These are phyloP conservation scores for Vigna unguiculata DNA, from an alignment of 306 rosid genomes.

Conservation along the genomic window DNA sequence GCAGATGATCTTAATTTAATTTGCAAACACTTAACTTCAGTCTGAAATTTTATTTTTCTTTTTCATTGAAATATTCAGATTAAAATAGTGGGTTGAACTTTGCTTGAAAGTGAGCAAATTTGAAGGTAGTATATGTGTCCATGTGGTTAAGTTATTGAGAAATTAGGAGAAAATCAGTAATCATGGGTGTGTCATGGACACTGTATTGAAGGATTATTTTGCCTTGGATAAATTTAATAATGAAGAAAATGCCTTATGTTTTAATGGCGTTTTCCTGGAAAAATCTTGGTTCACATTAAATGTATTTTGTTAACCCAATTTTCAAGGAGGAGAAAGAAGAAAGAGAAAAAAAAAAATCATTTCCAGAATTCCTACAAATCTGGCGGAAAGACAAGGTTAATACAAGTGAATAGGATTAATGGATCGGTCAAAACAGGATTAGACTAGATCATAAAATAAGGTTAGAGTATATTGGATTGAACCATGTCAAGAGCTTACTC, in stretches of 20 bases:
- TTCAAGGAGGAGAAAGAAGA: background rate
- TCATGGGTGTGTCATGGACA: background rate
- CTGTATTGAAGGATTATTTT: background rate
- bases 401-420: background rate
- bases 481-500: constrained; percentile 2
- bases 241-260: background rate
- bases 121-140: constrained; percentile 24
- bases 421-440: background rate
- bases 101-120: constrained; percentile 18
- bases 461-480: background rate
- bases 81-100: constrained; percentile 8
- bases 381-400: background rate
- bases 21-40: constrained; percentile 2
- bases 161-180: constrained; percentile 5
- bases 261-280: background rate
- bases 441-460: background rate
- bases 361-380: background rate
- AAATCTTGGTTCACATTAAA: background rate
- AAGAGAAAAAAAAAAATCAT: background rate
- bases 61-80: constrained; percentile 1
- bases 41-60: background rate
- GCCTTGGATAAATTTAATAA: background rate
- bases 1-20: constrained; percentile 20
- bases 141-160: background rate
- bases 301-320: background rate